phyloP scores from a whole-genome alignment of 179 eudicot genomes.

The Patellifolia procumbens region DNA sequence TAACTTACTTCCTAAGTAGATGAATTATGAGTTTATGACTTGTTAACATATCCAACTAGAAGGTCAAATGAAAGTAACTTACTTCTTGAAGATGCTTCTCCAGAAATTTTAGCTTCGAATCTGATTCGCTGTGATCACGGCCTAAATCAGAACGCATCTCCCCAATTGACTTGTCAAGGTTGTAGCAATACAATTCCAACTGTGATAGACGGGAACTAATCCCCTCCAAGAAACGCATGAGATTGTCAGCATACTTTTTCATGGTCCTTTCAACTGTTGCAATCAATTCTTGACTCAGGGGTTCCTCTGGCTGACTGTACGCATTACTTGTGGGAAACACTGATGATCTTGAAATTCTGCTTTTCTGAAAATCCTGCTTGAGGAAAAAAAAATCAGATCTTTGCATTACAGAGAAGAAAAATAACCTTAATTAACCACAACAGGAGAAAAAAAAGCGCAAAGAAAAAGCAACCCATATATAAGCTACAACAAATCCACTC shows the following conservation, averaged over 20 bases:
- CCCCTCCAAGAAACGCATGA: slow-evolving; percentile 96
- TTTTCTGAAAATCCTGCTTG: slow-evolving; percentile 80
- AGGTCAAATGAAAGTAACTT: slow-evolving; percentile 31
- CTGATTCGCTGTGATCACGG: slow-evolving; percentile 81
- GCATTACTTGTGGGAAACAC: slow-evolving; percentile 55
- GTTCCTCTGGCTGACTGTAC: slow-evolving; percentile 62
- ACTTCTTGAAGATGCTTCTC: slow-evolving; percentile 98
- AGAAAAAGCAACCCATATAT: background rate
- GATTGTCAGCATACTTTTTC: slow-evolving; percentile 90
- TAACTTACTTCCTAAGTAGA: background rate
- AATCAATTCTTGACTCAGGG: slow-evolving; percentile 62
- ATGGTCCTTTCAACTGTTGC: slow-evolving; percentile 73
- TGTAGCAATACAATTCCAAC: slow-evolving; percentile 89
- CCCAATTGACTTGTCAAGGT: slow-evolving; percentile 88
- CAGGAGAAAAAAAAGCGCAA: background rate
- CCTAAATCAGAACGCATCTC: slow-evolving; percentile 87
- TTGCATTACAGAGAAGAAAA: background rate
- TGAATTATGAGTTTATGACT: background rate
- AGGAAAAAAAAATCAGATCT: background rate
- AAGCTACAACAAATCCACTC: background rate
- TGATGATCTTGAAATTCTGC: slow-evolving; percentile 74
- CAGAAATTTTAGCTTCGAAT: slow-evolving; percentile 73
- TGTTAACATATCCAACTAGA: background rate
- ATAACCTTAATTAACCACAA: background rate
- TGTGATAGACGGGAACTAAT: slow-evolving; percentile 92